phyloP scores from a whole-genome alignment of 106 monocot genomes.

The Alisma plantagoaquatica region DNA sequence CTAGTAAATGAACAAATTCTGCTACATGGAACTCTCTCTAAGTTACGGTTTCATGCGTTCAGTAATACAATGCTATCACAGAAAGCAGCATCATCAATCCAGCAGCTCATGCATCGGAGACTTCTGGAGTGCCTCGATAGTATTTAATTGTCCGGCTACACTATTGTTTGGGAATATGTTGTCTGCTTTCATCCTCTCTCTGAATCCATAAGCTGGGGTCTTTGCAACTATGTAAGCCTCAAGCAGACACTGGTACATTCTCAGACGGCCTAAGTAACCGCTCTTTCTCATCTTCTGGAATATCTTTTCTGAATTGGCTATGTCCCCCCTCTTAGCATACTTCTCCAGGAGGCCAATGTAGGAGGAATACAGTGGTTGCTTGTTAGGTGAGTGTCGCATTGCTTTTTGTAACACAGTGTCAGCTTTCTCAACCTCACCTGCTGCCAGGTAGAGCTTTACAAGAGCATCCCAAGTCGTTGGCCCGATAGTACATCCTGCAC shows the following conservation, averaged over 20 bases:
- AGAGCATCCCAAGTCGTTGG: slow-evolving; percentile 65
- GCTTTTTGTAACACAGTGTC: slow-evolving; percentile 51
- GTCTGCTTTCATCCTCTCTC: slow-evolving; percentile 77
- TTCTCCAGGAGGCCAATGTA: slow-evolving; percentile 36
- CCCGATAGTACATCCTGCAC: slow-evolving; percentile 31
- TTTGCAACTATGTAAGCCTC: slow-evolving; percentile 50
- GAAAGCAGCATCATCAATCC: slow-evolving; percentile 16
- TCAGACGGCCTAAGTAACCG: slow-evolving; percentile 23
- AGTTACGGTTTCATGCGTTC: too few species aligned
- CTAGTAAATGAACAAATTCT: too few species aligned
- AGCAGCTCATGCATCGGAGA: slow-evolving; percentile 33
- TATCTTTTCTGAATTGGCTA: slow-evolving; percentile 64
- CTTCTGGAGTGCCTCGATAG: slow-evolving; percentile 45
- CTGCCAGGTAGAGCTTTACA: slow-evolving; percentile 49
- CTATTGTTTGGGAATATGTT: slow-evolving; percentile 38
- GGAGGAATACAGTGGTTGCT: slow-evolving; percentile 38
- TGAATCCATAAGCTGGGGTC: slow-evolving; percentile 59
- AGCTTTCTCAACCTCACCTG: slow-evolving; percentile 64
- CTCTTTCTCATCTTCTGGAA: slow-evolving; percentile 40
- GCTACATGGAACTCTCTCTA: too few species aligned
- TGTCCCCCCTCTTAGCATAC: slow-evolving; percentile 50
- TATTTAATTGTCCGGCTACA: slow-evolving; percentile 23
- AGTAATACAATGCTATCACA: too few species aligned
- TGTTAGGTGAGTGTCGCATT: too few species aligned
- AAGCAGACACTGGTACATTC: slow-evolving; percentile 29